Base-by-base conservation (phyloP, 2,329 filamentous ascomycete species). In the Fonsecaea pedrosoi region DNA sequence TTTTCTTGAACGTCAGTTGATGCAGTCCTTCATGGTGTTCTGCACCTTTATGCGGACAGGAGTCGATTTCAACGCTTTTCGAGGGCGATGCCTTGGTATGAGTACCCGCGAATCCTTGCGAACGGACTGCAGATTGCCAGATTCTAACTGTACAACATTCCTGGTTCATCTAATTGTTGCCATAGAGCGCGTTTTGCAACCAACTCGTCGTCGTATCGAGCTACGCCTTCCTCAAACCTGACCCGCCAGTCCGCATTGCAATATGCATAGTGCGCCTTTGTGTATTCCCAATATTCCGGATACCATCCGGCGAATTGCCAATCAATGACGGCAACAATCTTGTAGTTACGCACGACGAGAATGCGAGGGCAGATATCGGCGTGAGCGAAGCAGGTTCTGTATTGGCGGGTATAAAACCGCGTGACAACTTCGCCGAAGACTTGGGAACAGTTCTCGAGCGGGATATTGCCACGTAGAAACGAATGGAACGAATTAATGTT, bases 291-390 rank as follows among this genome's bases (percentile, higher is more conserved):
- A 50, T 73, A 73, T 50, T 74, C 69, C 1, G 72, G 73, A 63
- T 73, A 75, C 65, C 66, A 74, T 4, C 70, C 69, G 6, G 71
- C 66, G 54, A 69, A 67, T 69, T 74, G 71, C 73, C 72, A 74
- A 34, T 75, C 73, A 30, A 74, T 61, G 25, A 73, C 68, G 4
- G 66, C 71, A 7, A 69, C 68, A 34, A 74, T 70, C 45, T 63
- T 70, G 2, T 64, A 65, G 62, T 71, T 69, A 18, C 64, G 60
- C 1, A 68, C 68, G n/a, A 75, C 61, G 25, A 74, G 72, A 62
- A 74, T 74, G 18, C 68, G 62, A 15, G 65, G 67, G 34, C 59
- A 63, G 4, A 74, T 53, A 55, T 74, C 72, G n/a, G 68, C 67
- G 60, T 73, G 70, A n/a, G 73, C 30, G 55, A 45, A 42, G 25